phyloP scores from a whole-genome alignment of 2,329 filamentous ascomycete species.

The Nannizziopsis barbatae region DNA sequence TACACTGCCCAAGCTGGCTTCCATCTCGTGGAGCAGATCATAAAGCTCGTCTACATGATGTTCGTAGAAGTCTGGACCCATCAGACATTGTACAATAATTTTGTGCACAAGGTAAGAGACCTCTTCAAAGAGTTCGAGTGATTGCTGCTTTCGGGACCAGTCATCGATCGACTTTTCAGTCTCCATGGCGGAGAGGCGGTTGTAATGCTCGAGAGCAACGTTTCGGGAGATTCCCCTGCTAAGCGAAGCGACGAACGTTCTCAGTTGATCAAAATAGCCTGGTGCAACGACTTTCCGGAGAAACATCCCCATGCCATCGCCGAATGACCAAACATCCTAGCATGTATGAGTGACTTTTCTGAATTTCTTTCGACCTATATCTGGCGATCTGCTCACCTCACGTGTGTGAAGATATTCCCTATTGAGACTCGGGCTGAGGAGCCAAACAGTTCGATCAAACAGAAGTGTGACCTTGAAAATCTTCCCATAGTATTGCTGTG shows the following conservation, averaged over 20 bases:
- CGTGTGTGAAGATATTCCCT: slow-evolving; percentile 13
- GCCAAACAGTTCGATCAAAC: slow-evolving; percentile 12
- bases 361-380: background rate
- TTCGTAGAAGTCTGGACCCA: slow-evolving; percentile 17
- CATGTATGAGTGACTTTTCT: background rate
- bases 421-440: slow-evolving; percentile 13
- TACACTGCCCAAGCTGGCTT: slow-evolving; percentile 14
- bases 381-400: slow-evolving; percentile 6
- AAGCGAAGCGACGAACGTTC: slow-evolving; percentile 12
- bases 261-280: slow-evolving; percentile 15
- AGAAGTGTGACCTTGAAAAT: slow-evolving; percentile 14
- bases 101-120: slow-evolving; percentile 16
- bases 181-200: slow-evolving; percentile 9
- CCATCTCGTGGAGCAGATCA: slow-evolving; percentile 14
- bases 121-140: slow-evolving; percentile 14
- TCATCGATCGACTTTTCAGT: slow-evolving; percentile 10
- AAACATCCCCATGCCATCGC: slow-evolving; percentile 16
- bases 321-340: slow-evolving; percentile 16
- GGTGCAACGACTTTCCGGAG: slow-evolving; percentile 16
- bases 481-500: slow-evolving; percentile 10
- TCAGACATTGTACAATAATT: slow-evolving; percentile 15
- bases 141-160: slow-evolving; percentile 10
- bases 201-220: slow-evolving; percentile 14
- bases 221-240: slow-evolving; percentile 14
- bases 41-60: slow-evolving; percentile 14